These are phyloP conservation scores for Phlebiopsis gigantea DNA, from an alignment of 768 basidiomycete genomes.

Conservation along the genomic window DNA sequence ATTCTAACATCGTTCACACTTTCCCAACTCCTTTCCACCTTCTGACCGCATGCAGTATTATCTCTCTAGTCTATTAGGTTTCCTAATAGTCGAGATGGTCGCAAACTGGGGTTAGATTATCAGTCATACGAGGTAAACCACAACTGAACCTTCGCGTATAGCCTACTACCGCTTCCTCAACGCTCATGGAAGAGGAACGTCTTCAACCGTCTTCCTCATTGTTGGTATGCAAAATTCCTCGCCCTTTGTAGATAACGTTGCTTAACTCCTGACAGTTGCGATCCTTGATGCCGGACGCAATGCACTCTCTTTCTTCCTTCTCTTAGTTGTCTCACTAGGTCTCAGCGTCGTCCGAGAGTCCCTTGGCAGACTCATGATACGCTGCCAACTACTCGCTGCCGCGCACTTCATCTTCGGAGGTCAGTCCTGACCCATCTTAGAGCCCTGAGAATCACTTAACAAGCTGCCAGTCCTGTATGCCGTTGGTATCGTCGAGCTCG, in stretches of 20 bases:
- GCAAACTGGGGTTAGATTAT: slow-evolving; percentile 71
- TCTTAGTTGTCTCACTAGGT: slow-evolving; percentile 89
- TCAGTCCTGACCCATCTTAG: slow-evolving; percentile 31
- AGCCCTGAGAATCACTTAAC: neutral
- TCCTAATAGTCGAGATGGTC: slow-evolving; percentile 92
- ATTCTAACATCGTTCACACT: neutral
- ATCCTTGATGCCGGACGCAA: slow-evolving; percentile 94
- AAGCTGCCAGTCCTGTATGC: slow-evolving; percentile 71
- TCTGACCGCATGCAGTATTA: slow-evolving; percentile 57
- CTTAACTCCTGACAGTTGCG: slow-evolving; percentile 50
- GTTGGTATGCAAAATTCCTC: slow-evolving; percentile 53
- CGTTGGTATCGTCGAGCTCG: slow-evolving; percentile 89
- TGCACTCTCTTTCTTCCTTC: slow-evolving; percentile 91
- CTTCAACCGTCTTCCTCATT: slow-evolving; percentile 87
- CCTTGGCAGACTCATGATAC: slow-evolving; percentile 79
- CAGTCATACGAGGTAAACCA: neutral
- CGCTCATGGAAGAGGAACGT: slow-evolving; percentile 66
- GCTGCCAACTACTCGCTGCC: slow-evolving; percentile 72
- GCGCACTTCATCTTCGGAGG: slow-evolving; percentile 94
- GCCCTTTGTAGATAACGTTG: neutral
- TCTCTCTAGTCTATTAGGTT: slow-evolving; percentile 79
- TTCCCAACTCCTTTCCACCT: too few species aligned
- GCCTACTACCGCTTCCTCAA: slow-evolving; percentile 96
- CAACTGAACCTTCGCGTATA: slow-evolving; percentile 20
- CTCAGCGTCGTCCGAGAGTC: slow-evolving; percentile 89